These are phyloP conservation scores for Hymenochaete sp. DNA, from an alignment of 1,284 basidiomycete genomes.

Conservation along the genomic window DNA sequence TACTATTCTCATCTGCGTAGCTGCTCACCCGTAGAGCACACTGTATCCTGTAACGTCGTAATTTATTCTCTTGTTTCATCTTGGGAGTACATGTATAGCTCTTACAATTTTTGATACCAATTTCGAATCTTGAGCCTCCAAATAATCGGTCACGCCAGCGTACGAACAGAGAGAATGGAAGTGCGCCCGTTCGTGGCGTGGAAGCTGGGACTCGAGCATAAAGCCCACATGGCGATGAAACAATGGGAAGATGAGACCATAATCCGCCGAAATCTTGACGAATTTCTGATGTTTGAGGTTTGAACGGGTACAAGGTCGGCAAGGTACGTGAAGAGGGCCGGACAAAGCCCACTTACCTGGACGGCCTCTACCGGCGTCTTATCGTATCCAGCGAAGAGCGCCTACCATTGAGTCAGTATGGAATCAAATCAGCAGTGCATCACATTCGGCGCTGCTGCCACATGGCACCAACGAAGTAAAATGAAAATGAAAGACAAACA, in stretches of 20 bases:
- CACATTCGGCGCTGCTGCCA: too few species aligned
- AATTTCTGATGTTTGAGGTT: slow-evolving; percentile 28
- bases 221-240: slow-evolving; percentile 34
- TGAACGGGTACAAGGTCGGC: not conserved
- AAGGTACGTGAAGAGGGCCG: too few species aligned
- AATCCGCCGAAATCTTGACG: slow-evolving; percentile 33
- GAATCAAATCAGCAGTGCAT: not conserved
- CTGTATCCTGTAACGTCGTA: too few species aligned
- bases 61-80: too few species aligned
- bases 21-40: not conserved
- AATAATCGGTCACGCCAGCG: slow-evolving; percentile 38
- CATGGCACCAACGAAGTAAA: too few species aligned
- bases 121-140: slow-evolving; percentile 29
- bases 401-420: slow-evolving; percentile 30
- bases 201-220: slow-evolving; percentile 44
- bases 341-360: slow-evolving; percentile 27
- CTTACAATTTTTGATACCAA: not conserved
- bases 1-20: not conserved
- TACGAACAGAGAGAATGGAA: slow-evolving; percentile 40
- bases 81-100: too few species aligned
- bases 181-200: slow-evolving; percentile 35
- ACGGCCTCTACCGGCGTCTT: slow-evolving; percentile 39
- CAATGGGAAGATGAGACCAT: slow-evolving; percentile 40
- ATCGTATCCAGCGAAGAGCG: slow-evolving; percentile 43
- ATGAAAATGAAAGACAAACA: too few species aligned